phyloP scores from a whole-genome alignment of 2,329 filamentous ascomycete species.

The Tympanopsis confertula region DNA sequence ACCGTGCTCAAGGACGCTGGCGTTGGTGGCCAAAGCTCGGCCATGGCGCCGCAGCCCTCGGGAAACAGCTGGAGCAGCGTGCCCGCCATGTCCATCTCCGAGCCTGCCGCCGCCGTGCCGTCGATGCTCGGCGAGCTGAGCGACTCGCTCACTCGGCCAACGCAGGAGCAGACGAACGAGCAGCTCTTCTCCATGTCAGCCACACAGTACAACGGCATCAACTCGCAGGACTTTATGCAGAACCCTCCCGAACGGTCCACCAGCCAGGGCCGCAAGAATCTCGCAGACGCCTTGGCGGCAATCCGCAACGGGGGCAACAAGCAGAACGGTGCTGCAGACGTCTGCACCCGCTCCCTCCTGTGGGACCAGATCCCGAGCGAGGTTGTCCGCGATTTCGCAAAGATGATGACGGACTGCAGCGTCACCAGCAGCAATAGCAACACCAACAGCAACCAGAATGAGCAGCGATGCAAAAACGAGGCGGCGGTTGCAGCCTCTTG shows the following conservation, averaged over 20 bases:
- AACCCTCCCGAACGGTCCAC: too few species aligned
- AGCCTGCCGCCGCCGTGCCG: conserved; percentile 18
- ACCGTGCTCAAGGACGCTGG: conserved; percentile 76
- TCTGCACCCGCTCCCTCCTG: conserved; percentile 83
- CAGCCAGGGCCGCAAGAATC: too few species aligned
- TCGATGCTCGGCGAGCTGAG: conserved; percentile 52
- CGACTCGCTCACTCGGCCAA: conserved; percentile 60
- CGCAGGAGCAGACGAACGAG: conserved; percentile 75
- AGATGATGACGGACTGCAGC: conserved; percentile 8
- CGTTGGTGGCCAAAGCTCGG: conserved; percentile 48
- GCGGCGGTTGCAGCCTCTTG: too few species aligned
- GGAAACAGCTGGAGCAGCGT: too few species aligned
- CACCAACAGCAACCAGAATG: too few species aligned
- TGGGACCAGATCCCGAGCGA: conserved; percentile 91
- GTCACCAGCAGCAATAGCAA: too few species aligned
- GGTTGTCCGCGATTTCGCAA: conserved; percentile 70
- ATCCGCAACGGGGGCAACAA: too few species aligned
- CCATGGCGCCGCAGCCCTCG: conserved; percentile 30
- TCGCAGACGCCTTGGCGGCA: conserved; percentile 68
- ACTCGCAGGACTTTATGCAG: conserved; percentile 61
- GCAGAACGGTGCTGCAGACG: conserved; percentile 75
- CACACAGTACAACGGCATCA: conserved; percentile 79
- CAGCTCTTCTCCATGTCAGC: conserved; percentile 79
- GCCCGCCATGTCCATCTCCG: too few species aligned
- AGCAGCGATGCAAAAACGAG: too few species aligned